Percentiles rank a stretch among this genome's conserved stretches.
Conservation (phyloP, 1,139 yeast genomes). For the Scheffersomyces cryptocercus region DNA sequence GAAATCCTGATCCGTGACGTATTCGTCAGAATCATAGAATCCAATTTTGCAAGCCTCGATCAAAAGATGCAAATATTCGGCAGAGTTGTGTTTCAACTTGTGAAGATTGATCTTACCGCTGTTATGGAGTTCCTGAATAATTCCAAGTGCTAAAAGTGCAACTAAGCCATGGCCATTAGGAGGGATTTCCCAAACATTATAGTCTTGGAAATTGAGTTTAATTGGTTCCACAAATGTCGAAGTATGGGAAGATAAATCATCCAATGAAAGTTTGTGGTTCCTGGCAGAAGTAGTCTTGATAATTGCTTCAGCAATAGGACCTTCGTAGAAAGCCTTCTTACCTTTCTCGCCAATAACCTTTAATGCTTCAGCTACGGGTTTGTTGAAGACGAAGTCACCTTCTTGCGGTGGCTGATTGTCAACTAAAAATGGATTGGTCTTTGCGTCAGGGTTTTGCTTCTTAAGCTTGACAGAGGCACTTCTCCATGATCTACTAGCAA, state of each 20-base stretch:
- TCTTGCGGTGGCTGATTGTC: slow-evolving; percentile 47
- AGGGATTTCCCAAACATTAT: slow-evolving; percentile 70
- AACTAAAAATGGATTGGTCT: slow-evolving; percentile 37
- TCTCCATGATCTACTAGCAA: slow-evolving; percentile 59
- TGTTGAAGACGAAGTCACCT: slow-evolving; percentile 63
- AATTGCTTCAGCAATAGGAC: slow-evolving; percentile 66
- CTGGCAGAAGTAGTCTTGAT: slow-evolving; percentile 51
- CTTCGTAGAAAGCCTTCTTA: slow-evolving; percentile 66
- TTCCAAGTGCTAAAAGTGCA: slow-evolving; percentile 68
- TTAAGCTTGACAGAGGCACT: slow-evolving; percentile 37
- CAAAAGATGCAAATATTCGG: slow-evolving; percentile 67
- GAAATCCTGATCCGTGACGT: slow-evolving; percentile 62
- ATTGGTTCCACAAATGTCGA: slow-evolving; percentile 68
- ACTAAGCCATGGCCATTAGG: slow-evolving; percentile 83
- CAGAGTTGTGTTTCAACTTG: slow-evolving; percentile 62
- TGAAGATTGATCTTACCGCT: slow-evolving; percentile 46
- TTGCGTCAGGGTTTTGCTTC: slow-evolving; percentile 31
- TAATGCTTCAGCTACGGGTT: slow-evolving; percentile 55
- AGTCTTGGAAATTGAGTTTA: slow-evolving; percentile 44
- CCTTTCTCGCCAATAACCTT: slow-evolving; percentile 57
- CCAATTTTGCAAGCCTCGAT: slow-evolving; percentile 73
- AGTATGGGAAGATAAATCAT: slow-evolving; percentile 58
- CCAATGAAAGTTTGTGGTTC: slow-evolving; percentile 56
- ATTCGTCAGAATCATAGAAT: slow-evolving; percentile 76
- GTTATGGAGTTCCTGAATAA: slow-evolving; percentile 56